These are phyloP conservation scores for Bassia scoparia DNA, from an alignment of 148 eudicot genomes.

Conservation along the genomic window DNA sequence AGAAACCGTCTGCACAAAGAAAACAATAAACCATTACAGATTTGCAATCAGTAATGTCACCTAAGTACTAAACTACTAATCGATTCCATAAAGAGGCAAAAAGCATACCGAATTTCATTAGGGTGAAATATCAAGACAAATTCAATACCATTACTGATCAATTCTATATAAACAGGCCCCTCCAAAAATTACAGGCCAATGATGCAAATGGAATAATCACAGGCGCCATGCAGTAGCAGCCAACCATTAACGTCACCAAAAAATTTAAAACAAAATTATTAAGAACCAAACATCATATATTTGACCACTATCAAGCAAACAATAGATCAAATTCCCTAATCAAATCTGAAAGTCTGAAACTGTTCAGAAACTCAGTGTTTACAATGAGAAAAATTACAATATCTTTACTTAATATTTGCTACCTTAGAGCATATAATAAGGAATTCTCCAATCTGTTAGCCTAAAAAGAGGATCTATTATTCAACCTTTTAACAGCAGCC, in stretches of 20 bases:
- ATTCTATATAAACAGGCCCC: neutral
- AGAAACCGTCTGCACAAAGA: slow-evolving; percentile 60
- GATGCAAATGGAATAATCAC: neutral
- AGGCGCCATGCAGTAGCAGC: neutral
- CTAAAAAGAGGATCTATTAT: slow-evolving; percentile 1
- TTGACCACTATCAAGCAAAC: neutral
- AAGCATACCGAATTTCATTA: neutral
- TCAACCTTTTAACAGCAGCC: neutral
- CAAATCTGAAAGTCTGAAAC: no score
- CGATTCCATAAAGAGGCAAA: neutral
- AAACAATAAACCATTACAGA: slow-evolving; percentile 4
- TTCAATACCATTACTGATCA: neutral
- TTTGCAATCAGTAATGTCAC: slow-evolving; percentile 10
- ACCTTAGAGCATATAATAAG: no score
- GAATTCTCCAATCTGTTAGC: neutral
- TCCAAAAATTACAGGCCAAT: neutral
- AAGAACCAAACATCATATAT: neutral
- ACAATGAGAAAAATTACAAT: no score
- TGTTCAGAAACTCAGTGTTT: neutral
- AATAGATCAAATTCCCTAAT: neutral
- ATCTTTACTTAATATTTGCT: neutral
- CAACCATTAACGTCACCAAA: no score
- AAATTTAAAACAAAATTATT: neutral
- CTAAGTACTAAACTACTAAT: no score
- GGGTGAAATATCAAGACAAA: neutral